Percentiles rank a stretch among this genome's conserved stretches.
These are phyloP conservation scores for Lanzia echinophila DNA, from an alignment of 2,329 filamentous ascomycete species.

Conservation along the genomic window DNA sequence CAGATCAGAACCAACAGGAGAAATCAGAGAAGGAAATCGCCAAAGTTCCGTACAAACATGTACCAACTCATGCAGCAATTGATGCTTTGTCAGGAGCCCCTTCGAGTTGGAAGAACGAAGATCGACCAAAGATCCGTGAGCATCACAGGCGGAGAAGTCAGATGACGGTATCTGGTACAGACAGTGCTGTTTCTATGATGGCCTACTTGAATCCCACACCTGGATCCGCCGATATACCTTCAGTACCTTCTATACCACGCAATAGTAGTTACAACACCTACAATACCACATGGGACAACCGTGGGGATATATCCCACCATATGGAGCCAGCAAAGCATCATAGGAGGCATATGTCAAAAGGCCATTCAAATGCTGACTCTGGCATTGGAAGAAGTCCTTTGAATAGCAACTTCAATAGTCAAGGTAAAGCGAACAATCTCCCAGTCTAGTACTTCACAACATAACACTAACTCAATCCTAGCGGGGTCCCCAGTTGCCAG, in stretches of 20 bases:
- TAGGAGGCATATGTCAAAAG: slow-evolving; percentile 14
- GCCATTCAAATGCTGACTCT: slow-evolving; percentile 25
- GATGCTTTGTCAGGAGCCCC: slow-evolving; percentile 52
- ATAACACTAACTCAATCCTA: slow-evolving; percentile 1
- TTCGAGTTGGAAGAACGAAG: slow-evolving; percentile 41
- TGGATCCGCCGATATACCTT: slow-evolving; percentile 10
- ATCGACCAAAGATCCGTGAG: slow-evolving; percentile 27
- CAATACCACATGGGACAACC: slow-evolving; percentile 26
- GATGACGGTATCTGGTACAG: slow-evolving; percentile 22
- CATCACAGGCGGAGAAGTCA: slow-evolving; percentile 27
- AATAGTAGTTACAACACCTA: slow-evolving; percentile 23
- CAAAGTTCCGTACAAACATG: slow-evolving; percentile 48
- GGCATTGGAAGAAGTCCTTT: slow-evolving; percentile 24
- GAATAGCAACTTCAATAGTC: slow-evolving; percentile 16
- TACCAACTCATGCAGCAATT: slow-evolving; percentile 54
- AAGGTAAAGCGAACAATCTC: slow-evolving; percentile 19
- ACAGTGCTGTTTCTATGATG: slow-evolving; percentile 19
- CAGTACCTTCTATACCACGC: slow-evolving; percentile 16
- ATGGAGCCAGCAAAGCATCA: slow-evolving; percentile 8
- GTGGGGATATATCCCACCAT: slow-evolving; percentile 17
- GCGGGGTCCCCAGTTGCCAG: slow-evolving; percentile 21
- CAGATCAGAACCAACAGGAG: slow-evolving; percentile 39
- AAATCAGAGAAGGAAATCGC: slow-evolving; percentile 12
- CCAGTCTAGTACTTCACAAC: background rate
- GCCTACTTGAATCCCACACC: slow-evolving; percentile 17